Evolutionary conservation across 495 filamentous ascomycete species (phyloP), one percentile per base, ranked within the genome.

Genomic region (Penicillium diatomitis): DNA sequence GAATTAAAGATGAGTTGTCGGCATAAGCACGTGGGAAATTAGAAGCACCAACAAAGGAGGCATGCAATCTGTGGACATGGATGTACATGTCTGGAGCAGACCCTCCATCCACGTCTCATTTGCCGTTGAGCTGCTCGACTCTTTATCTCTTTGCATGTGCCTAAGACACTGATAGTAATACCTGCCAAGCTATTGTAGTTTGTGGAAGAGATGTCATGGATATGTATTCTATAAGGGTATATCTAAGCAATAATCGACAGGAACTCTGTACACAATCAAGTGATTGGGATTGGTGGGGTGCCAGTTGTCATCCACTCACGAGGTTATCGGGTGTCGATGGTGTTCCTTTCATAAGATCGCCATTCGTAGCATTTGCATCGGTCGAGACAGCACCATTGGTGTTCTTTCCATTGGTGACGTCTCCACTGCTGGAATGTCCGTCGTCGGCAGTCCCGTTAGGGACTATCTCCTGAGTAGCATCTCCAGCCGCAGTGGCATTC

Each of bases 241-340:
- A 43, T 11, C 10, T 8, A 41, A 32, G 47, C n/a, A 34, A 20
- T 20, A 20, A 20, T 20, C 20, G 20, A 20, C 20, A 20, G 20
- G 2, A 2, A 20, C 0, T 2, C 20, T 20, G 20, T 20, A 20
- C 20, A 20, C 20, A 20, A 2, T 20, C 20, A 20, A 20, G 20
- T 20, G 20, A 20, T 20, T 20, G 20, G 20, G 20, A 20, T 20
- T 20, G 20, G 20, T 2, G 20, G 0, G 20, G 20, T 20, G 20
- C 20, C 20, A 20, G 20, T 20, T 7, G 9, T 56, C 41, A 72
- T 29, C 65, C 68, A 44, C 58, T 70, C 46, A 72, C 67, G 38
- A 72, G 54, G 12, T 44, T 45, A 58, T 70, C 65, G 0, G 65
- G 63, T 8, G 68, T 68, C 38, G 60, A 45, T 8, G 61, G 56